Evolutionary conservation across 1,284 basidiomycete species (phyloP), one percentile per base, ranked within the genome.

Genomic region (Sporisorium graminicola): DNA sequence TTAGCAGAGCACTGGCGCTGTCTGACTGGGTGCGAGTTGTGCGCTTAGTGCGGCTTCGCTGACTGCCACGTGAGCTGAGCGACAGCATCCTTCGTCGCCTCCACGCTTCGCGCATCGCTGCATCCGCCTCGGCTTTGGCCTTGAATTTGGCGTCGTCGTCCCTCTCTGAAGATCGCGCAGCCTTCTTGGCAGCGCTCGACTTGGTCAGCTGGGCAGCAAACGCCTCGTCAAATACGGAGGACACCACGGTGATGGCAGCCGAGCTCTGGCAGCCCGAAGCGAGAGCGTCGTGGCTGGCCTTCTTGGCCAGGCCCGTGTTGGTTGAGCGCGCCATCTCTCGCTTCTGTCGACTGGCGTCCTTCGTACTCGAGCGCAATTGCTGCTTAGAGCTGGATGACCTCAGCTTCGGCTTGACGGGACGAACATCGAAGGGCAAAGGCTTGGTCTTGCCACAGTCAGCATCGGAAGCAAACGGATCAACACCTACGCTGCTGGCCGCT

Each of bases 161-260:
- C 8, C 50, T 22, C 20, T 31, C 50, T 4, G 47, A 27, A 10
- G 26, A 22, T 43, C 54, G 44, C 13, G 9, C 0, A n/a, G 20
- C 8, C n/a, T 42, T 35, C 40, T 49, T 49, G 40, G 18, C 29
- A 18, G 55, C 52, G 2, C 14, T 37, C 7, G 26, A 37, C 46
- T 62, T 65, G 18, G 22, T 50, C 35, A 53, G 40, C 52, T 62
- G 58, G 2, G 58, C 63, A n/a, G 58, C 64, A 16, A 66, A 64
- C 10, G 61, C 60, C n/a, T 71, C 60, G 44, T 76, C 73, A 46
- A 76, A 76, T 8, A 76, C 49, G 2, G 72, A 74, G 1, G 72
- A 74, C n/a, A 74, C 54, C 3, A 52, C 37, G 8, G 71, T 68
- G 59, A 71, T 50, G 9, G 57, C 61, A 27, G 65, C 65, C 27